Evolutionary conservation across 352 stramenopile species (phyloP).

Genomic region (Halophytophthora batemanensis): DNA sequence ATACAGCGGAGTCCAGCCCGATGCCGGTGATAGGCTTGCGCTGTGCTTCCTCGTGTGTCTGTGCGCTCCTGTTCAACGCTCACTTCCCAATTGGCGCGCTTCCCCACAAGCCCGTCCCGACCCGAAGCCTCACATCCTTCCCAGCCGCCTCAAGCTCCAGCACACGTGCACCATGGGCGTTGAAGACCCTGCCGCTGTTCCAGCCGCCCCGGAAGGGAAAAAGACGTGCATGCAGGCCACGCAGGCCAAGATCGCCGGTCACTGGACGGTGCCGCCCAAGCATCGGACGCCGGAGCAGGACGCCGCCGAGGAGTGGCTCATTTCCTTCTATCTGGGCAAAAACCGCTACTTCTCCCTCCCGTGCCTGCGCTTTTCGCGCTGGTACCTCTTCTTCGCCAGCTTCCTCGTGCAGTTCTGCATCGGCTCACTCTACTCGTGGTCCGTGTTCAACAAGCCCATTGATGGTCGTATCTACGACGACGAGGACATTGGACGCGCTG

Average conservation of each 20-base stretch:
- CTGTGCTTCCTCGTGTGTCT: not conserved
- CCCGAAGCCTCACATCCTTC: not conserved
- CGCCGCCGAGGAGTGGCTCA: conserved; percentile 46
- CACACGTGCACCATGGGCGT: conserved; percentile 19
- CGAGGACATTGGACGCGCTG: conserved; percentile 28
- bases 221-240: conserved; percentile 28
- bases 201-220: conserved; percentile 8
- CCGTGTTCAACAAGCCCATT: conserved; percentile 65
- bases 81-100: conserved; percentile 32
- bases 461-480: conserved; percentile 43
- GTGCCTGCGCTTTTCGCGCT: conserved; percentile 41
- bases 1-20: too few species aligned
- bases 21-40: too few species aligned
- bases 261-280: conserved; percentile 53
- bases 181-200: conserved; percentile 10
- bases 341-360: conserved; percentile 42
- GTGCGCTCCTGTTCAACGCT: conserved; percentile 2
- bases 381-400: conserved; percentile 55
- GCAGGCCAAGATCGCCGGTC: conserved; percentile 24
- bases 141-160: not conserved
- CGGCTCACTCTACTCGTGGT: conserved; percentile 67
- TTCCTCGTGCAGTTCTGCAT: conserved; percentile 66
- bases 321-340: conserved; percentile 50
- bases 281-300: conserved; percentile 39
- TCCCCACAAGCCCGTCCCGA: conserved; percentile 9